phyloP scores from a whole-genome alignment of 768 basidiomycete genomes.

The Lyophyllum semitale region DNA sequence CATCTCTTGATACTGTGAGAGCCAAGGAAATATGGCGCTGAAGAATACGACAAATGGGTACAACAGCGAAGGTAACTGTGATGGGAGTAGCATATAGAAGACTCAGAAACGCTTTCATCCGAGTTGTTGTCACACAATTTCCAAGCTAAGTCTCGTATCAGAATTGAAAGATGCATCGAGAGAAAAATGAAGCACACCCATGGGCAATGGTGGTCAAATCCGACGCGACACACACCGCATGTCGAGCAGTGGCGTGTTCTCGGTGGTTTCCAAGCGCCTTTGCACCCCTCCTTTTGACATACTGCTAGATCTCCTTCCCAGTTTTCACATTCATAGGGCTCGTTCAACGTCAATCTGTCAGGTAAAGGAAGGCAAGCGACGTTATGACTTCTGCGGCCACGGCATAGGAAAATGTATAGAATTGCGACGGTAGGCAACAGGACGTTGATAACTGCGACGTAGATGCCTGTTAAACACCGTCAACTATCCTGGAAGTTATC shows the following conservation, averaged over 20 bases:
- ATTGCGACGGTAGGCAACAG: conserved; percentile 25
- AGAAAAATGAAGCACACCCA: conserved; percentile 33
- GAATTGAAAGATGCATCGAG: not conserved
- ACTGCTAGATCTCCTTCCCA: conserved; percentile 31
- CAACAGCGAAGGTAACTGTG: conserved; percentile 26
- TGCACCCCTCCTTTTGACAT: conserved; percentile 36
- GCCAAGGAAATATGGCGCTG: conserved; percentile 29
- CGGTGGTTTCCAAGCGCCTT: conserved; percentile 44
- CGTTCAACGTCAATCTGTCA: conserved; percentile 28
- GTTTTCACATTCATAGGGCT: conserved; percentile 42
- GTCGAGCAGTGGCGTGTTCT: conserved; percentile 46
- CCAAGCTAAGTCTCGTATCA: conserved; percentile 30
- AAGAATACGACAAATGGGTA: conserved; percentile 30
- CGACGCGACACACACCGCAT: conserved; percentile 44
- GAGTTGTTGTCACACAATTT: conserved; percentile 40
- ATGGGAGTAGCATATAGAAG: conserved; percentile 34
- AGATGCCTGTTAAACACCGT: conserved; percentile 24
- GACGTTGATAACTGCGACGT: conserved; percentile 27
- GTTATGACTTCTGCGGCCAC: conserved; percentile 34
- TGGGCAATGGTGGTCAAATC: conserved; percentile 50
- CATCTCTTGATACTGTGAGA: conserved; percentile 25
- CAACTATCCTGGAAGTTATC: not conserved
- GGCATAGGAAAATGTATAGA: conserved; percentile 35
- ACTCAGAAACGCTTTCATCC: conserved; percentile 38
- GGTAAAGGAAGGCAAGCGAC: conserved; percentile 31